phyloP scores from a whole-genome alignment of 768 basidiomycete genomes.

The Boletus speciosus region DNA sequence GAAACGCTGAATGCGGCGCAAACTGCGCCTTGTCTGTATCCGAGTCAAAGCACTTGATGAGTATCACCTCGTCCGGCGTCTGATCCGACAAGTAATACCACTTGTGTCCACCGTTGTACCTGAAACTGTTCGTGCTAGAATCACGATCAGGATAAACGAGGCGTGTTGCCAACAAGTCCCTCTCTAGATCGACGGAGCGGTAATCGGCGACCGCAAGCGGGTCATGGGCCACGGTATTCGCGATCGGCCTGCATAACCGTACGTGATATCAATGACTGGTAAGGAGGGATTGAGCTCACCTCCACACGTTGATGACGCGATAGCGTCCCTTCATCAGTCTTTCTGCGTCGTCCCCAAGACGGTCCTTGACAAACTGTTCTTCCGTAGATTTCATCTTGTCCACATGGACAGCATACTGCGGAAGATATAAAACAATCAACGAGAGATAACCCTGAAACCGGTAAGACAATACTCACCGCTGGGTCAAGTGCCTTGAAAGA shows the following conservation, averaged over 20 bases:
- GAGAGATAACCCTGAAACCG: neutral
- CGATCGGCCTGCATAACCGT: neutral
- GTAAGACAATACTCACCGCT: neutral
- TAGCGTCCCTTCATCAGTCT: constrained; percentile 37
- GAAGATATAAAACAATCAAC: neutral
- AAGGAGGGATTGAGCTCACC: constrained; percentile 6
- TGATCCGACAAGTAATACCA: constrained; percentile 38
- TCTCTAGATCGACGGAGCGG: neutral
- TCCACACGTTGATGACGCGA: constrained; percentile 45
- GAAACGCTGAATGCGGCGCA: constrained; percentile 41
- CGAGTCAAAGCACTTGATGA: constrained; percentile 44
- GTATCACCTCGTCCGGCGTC: constrained; percentile 36
- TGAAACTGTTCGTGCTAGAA: constrained; percentile 20
- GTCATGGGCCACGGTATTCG: neutral
- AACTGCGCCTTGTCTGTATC: constrained; percentile 33
- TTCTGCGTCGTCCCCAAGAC: constrained; percentile 38
- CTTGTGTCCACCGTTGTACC: constrained; percentile 32
- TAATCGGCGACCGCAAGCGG: neutral
- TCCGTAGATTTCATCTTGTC: neutral
- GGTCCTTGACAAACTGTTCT: constrained; percentile 10
- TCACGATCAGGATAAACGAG: constrained; percentile 33
- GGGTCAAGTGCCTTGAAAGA: neutral
- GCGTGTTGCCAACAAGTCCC: constrained; percentile 16
- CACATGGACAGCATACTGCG: neutral
- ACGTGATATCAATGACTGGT: neutral